phyloP scores from a whole-genome alignment of 441 rosid species.

The Omphalea diandra region DNA sequence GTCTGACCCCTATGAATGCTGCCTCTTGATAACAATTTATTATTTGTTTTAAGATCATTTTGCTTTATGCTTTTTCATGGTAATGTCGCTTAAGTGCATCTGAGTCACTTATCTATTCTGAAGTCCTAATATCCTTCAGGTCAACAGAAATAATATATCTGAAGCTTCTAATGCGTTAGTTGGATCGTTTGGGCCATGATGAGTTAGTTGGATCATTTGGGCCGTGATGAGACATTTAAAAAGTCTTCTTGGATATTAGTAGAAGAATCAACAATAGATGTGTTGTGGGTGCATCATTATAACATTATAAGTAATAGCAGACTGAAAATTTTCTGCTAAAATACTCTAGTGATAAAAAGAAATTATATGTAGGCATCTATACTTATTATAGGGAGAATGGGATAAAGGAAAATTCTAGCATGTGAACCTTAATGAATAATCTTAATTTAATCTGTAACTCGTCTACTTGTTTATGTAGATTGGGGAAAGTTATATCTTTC shows the following conservation, averaged over 20 bases:
- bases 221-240: background rate
- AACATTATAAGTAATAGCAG: too few relatives aligned
- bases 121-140: background rate
- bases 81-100: background rate
- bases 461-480: background rate
- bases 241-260: background rate
- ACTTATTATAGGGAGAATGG: background rate
- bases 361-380: background rate
- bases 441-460: background rate
- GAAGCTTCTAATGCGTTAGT: background rate
- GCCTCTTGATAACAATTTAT: background rate
- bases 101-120: background rate
- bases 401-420: background rate
- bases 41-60: background rate
- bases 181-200: background rate
- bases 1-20: background rate
- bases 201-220: background rate
- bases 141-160: background rate
- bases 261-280: conserved; percentile 6
- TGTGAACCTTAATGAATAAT: background rate
- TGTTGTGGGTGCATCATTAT: too few relatives aligned
- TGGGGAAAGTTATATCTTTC: too few relatives aligned
- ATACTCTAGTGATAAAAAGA: conserved; percentile 3
- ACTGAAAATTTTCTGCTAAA: too few relatives aligned
- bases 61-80: background rate